A percentile compares a stretch with the other conserved stretches of the same genome.
Conservation (phyloP, 75 land plant genomes). For the Adiantum capillusveneris region DNA sequence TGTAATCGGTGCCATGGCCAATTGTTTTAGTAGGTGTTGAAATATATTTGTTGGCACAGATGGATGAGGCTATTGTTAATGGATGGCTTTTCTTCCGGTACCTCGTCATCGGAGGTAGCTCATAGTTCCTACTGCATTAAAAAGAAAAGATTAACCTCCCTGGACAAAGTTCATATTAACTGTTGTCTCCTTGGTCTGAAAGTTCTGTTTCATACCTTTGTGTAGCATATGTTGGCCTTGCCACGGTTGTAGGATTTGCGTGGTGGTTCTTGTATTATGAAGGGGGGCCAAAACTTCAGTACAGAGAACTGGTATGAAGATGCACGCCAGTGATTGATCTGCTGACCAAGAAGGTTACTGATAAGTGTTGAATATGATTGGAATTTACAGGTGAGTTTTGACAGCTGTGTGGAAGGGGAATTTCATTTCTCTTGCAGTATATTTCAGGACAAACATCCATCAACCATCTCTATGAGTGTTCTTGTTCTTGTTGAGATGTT, state of each 20-base stretch:
- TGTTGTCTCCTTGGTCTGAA: not conserved
- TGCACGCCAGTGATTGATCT: not conserved
- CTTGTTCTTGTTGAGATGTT: constrained; percentile 99
- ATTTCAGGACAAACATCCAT: constrained; percentile 88
- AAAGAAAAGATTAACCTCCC: too few species aligned
- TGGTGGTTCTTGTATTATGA: constrained; percentile 98
- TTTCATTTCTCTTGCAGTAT: constrained; percentile 72
- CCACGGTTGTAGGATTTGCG: constrained; percentile 88
- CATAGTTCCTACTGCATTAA: too few species aligned
- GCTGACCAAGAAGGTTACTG: not conserved
- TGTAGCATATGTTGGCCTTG: constrained; percentile 97
- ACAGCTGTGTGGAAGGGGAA: constrained; percentile 64
- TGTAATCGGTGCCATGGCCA: too few species aligned
- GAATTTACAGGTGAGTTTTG: constrained; percentile 97
- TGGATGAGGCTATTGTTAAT: constrained; percentile 91
- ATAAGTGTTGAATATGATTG: too few species aligned
- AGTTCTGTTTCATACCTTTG: not conserved
- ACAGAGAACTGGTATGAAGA: constrained; percentile 64
- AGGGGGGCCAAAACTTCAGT: constrained; percentile 70
- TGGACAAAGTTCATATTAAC: too few species aligned
- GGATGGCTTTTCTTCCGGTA: constrained; percentile 99
- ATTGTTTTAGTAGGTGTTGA: too few species aligned
- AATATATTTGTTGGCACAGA: constrained; percentile 54
- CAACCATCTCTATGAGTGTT: constrained; percentile 96
- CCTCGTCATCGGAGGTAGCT: constrained; percentile 88